These are phyloP conservation scores for Uronychia binucleata DNA, from an alignment of 73 alveolate species.

Conservation along the genomic window DNA sequence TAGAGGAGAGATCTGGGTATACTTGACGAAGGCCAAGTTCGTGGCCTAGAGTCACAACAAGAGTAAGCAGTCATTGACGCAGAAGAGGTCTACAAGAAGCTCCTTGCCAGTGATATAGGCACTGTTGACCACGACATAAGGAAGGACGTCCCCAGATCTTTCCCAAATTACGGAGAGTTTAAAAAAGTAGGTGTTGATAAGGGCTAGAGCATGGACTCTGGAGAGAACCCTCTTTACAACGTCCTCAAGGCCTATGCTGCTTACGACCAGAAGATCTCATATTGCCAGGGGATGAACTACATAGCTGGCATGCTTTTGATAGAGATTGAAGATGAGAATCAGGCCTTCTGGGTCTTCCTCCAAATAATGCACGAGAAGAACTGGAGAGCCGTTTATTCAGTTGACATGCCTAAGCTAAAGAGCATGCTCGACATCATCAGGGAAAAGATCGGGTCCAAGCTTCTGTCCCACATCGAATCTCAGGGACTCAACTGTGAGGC, in stretches of 20 bases:
- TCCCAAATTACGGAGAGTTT: conserved; percentile 11
- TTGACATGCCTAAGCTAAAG: background rate
- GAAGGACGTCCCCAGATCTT: conserved; percentile 77
- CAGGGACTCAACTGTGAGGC: background rate
- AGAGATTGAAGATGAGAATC: conserved; percentile 71
- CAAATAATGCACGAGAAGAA: conserved; percentile 47
- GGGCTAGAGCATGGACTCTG: conserved; percentile 52
- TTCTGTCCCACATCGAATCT: background rate
- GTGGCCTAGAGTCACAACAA: background rate
- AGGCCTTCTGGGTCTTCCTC: conserved; percentile 80
- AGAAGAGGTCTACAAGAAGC: background rate
- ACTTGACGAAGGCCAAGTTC: background rate
- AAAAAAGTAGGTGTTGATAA: conserved; percentile 23
- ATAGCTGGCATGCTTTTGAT: conserved; percentile 75
- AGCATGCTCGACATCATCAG: background rate
- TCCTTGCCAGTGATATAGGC: conserved; percentile 32
- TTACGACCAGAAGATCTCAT: conserved; percentile 75
- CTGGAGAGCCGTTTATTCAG: background rate
- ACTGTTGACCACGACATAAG: conserved; percentile 67
- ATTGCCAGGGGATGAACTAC: conserved; percentile 91
- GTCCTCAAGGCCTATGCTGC: conserved; percentile 62
- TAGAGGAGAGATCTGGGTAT: background rate
- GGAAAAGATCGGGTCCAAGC: background rate
- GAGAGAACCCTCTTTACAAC: conserved; percentile 50
- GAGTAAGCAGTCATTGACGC: background rate